phyloP scores from a whole-genome alignment of 1,139 yeast genomes.

The Yamadazyma sp. region DNA sequence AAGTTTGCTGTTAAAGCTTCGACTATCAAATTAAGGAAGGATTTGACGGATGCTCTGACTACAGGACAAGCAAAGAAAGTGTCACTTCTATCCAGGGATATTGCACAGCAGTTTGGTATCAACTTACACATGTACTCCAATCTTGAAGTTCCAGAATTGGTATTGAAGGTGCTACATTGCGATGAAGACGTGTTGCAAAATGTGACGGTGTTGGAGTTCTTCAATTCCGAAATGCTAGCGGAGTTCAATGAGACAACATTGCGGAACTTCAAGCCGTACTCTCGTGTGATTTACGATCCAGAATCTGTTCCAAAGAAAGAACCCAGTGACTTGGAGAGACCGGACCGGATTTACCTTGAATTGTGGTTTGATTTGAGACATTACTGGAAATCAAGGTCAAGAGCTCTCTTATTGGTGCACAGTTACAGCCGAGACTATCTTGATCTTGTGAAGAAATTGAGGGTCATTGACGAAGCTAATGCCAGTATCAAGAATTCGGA shows the following conservation, averaged over 20 bases:
- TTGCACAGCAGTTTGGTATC: slow-evolving; percentile 86
- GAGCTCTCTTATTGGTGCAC: slow-evolving; percentile 65
- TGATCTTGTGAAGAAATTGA: slow-evolving; percentile 64
- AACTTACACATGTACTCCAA: slow-evolving; percentile 79
- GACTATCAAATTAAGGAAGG: slow-evolving; percentile 40
- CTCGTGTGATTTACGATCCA: slow-evolving; percentile 46
- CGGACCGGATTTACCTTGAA: slow-evolving; percentile 78
- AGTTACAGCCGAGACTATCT: slow-evolving; percentile 74
- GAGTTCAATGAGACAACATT: slow-evolving; percentile 69
- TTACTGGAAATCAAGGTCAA: slow-evolving; percentile 87
- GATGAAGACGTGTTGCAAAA: slow-evolving; percentile 68
- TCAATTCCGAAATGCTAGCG: slow-evolving; percentile 68
- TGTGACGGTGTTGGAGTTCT: slow-evolving; percentile 75
- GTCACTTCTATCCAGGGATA: slow-evolving; percentile 71
- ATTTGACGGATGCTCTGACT: slow-evolving; percentile 12
- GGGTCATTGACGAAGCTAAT: slow-evolving; percentile 66
- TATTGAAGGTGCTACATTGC: slow-evolving; percentile 67
- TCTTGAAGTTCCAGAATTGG: slow-evolving; percentile 60
- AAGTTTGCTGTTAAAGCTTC: slow-evolving; percentile 69
- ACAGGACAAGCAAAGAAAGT: slow-evolving; percentile 33
- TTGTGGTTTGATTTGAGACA: slow-evolving; percentile 73
- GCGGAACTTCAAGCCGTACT: slow-evolving; percentile 72
- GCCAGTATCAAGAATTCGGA: slow-evolving; percentile 59
- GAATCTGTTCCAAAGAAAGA: slow-evolving; percentile 52
- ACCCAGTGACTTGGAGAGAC: slow-evolving; percentile 66